These are phyloP conservation scores for Candida tropicalis DNA, from an alignment of 1,139 yeast genomes.

Conservation along the genomic window DNA sequence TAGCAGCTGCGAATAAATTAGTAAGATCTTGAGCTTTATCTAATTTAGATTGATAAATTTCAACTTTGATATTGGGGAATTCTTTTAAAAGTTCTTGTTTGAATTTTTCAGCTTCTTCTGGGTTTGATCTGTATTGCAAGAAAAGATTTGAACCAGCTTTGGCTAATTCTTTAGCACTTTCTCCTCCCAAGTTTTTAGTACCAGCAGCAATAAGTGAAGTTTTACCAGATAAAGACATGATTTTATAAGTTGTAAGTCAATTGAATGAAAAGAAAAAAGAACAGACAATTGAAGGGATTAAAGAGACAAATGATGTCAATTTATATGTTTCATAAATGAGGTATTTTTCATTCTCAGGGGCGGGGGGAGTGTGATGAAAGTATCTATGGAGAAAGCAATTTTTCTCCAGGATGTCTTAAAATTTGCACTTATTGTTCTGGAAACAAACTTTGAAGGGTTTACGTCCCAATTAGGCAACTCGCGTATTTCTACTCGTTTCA, in stretches of 20 bases:
- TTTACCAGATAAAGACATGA: slow-evolving; percentile 38
- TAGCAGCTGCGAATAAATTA: slow-evolving; percentile 49
- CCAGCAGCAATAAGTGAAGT: slow-evolving; percentile 66
- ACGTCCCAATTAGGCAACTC: neutral
- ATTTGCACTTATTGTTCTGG: too few relatives aligned
- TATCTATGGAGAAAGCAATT: too few relatives aligned
- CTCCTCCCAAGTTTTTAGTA: slow-evolving; percentile 63
- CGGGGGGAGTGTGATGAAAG: too few relatives aligned
- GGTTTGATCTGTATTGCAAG: slow-evolving; percentile 55
- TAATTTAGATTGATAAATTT: slow-evolving; percentile 48
- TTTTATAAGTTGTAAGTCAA: slow-evolving; percentile 6
- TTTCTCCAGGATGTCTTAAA: too few relatives aligned
- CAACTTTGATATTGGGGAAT: slow-evolving; percentile 42
- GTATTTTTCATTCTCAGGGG: too few relatives aligned
- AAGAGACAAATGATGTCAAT: too few relatives aligned
- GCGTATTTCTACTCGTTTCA: neutral
- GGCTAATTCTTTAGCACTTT: slow-evolving; percentile 61
- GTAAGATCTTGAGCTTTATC: slow-evolving; percentile 43
- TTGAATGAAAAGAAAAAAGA: neutral
- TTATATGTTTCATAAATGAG: too few relatives aligned
- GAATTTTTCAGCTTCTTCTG: slow-evolving; percentile 44
- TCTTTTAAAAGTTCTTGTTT: slow-evolving; percentile 37
- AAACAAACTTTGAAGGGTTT: too few relatives aligned
- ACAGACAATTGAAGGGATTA: neutral
- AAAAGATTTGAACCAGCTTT: slow-evolving; percentile 56